Evolutionary conservation across 306 rosid species (phyloP).

Genomic region (Prunus campanulata): DNA sequence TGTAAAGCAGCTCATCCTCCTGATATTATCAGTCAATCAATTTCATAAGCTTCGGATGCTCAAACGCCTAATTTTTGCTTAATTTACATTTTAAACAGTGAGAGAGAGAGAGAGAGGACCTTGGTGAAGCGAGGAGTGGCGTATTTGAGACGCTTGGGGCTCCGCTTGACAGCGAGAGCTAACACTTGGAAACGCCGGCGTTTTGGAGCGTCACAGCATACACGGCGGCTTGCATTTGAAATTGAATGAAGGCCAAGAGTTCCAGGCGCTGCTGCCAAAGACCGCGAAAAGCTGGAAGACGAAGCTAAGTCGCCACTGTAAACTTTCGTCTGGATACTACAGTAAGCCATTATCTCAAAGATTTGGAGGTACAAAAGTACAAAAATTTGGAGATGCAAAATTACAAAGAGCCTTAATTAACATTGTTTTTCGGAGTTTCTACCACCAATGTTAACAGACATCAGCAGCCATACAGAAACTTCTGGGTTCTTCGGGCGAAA

Average conservation of each 20-base stretch:
- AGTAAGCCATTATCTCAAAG: slow-evolving; percentile 16
- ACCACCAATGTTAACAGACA: background rate
- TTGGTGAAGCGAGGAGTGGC: slow-evolving; percentile 69
- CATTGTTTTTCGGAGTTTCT: background rate
- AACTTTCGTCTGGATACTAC: slow-evolving; percentile 16
- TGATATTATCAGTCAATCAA: slow-evolving; percentile 15
- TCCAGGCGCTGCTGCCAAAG: slow-evolving; percentile 13
- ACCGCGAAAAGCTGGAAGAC: slow-evolving; percentile 29
- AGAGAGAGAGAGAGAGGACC: slow-evolving; percentile 33
- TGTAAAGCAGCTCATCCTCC: slow-evolving; percentile 74
- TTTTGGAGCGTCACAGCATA: slow-evolving; percentile 18
- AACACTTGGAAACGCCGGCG: slow-evolving; percentile 28
- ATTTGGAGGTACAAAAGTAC: background rate
- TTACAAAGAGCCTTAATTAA: background rate
- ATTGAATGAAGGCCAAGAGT: background rate
- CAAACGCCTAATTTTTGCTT: background rate
- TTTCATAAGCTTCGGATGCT: background rate
- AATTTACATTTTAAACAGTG: background rate
- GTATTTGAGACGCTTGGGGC: slow-evolving; percentile 97
- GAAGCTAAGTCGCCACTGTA: slow-evolving; percentile 20
- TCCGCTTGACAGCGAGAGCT: slow-evolving; percentile 65
- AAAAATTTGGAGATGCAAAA: background rate
- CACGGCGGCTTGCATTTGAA: slow-evolving; percentile 21
- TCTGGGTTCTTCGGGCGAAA: background rate
- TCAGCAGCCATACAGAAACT: background rate